Evolutionary conservation across 2,329 filamentous ascomycete genomes (phyloP).

Genomic region (Albophoma yamanashiensis): DNA sequence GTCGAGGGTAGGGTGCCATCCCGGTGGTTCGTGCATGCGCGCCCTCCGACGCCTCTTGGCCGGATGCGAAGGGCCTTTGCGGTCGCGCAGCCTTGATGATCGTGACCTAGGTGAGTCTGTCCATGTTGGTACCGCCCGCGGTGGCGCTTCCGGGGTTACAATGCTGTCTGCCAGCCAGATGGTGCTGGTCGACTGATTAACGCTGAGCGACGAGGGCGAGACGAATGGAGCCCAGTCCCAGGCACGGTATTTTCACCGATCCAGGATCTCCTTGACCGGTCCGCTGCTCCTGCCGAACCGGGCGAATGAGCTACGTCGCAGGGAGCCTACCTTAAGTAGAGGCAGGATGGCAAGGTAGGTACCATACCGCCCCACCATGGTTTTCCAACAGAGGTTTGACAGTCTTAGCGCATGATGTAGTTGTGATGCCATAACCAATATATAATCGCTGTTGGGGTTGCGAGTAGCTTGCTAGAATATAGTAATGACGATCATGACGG

Average conservation of each 20-base stretch:
- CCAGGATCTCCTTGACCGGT: constrained; percentile 3
- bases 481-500: no score
- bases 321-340: no score
- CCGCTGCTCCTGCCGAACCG: background rate
- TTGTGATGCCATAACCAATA: no score
- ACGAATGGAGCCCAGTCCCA: background rate
- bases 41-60: constrained; percentile 1
- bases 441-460: no score
- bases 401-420: no score
- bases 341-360: no score
- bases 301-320: constrained; percentile 1
- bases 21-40: constrained; percentile 1
- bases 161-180: background rate
- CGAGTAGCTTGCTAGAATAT: no score
- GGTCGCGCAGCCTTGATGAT: background rate
- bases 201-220: background rate
- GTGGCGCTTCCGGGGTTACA: background rate
- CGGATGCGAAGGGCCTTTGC: background rate
- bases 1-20: background rate
- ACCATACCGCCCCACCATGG: no score
- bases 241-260: background rate
- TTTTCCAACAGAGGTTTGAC: no score
- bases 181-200: background rate
- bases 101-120: background rate
- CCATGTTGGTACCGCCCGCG: background rate